Evolutionary conservation across 805 yeast species (phyloP), one percentile per base, ranked within the genome.

Genomic region (Pichia kluyveri): DNA sequence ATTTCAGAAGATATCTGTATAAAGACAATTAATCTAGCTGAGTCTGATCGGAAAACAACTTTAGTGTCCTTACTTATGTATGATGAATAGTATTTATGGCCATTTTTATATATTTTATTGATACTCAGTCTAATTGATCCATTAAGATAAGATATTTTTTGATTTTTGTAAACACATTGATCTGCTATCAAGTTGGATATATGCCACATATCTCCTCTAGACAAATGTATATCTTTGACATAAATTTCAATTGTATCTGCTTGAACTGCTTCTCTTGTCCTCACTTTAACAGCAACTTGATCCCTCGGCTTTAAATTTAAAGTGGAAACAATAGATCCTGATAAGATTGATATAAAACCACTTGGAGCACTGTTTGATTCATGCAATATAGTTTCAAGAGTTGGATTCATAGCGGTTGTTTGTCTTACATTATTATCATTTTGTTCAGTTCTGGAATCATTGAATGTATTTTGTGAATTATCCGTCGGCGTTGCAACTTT

Each of bases 131-230:
- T 69, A 6, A 90, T 72, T 0, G 81, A 66, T 41, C 68, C 71
- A 37, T 77, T 77, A 27, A 86, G 61, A 52, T 83, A 86, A 0
- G 79, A 65, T 0, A 90, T 59, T 46, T 80, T 72, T 60, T 89
- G 90, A 8, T 80, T 76, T 10, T 72, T 69, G 58, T 84, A 80
- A 2, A 86, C 74, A 62, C 96, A 86, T 8, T 76, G 67, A 10
- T 79, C 79, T 0, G 74, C 72, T 46, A 91, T 54, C 18, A 71
- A 59, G 1, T 86, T 72, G 0, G 95, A 79, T 14, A 91, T 67
- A 27, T 76, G 71, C 96, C 98, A 93, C 89, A 90, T 91, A 56
- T 88, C 93, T 51, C 95, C 96, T 54, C 99, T 70, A 4, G 96
- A 79, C 15, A 93, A 67, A 54, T 84, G 79, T 19, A 87, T 71